These are phyloP conservation scores for Syzygium aqueum DNA, from an alignment of 345 rosid species.

Conservation along the genomic window DNA sequence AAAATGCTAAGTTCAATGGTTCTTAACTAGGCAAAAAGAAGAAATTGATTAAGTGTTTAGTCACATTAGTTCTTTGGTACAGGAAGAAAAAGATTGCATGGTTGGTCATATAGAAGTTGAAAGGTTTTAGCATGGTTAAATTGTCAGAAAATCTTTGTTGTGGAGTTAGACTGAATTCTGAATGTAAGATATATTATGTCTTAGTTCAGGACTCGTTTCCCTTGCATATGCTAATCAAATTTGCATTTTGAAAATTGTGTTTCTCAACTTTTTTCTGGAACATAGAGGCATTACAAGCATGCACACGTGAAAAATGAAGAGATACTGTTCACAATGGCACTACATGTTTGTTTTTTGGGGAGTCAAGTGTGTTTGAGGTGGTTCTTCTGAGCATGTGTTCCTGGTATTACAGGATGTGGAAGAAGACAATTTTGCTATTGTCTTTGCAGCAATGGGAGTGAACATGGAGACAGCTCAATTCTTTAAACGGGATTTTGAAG, in stretches of 20 bases:
- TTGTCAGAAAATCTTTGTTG: background rate
- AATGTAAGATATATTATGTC: background rate
- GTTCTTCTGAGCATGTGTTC: background rate
- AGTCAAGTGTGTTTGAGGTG: background rate
- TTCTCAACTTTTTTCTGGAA: background rate
- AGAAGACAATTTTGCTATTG: constrained; percentile 96
- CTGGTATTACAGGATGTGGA: constrained; percentile 50
- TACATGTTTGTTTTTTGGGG: background rate
- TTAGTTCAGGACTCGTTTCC: background rate
- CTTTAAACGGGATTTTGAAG: constrained; percentile 97
- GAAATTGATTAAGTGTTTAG: background rate
- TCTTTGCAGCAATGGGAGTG: constrained; percentile 99
- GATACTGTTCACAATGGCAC: background rate
- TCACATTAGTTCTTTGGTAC: background rate
- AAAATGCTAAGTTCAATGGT: background rate
- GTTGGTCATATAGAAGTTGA: background rate
- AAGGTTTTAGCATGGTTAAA: background rate
- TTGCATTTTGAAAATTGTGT: background rate
- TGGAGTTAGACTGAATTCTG: background rate
- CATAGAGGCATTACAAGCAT: background rate
- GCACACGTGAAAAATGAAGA: background rate
- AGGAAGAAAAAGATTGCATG: background rate
- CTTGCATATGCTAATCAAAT: background rate
- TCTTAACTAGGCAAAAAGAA: background rate
- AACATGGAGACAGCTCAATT: constrained; percentile 99